Evolutionary conservation across 805 yeast species (phyloP).

Genomic region (Pichia exigua): DNA sequence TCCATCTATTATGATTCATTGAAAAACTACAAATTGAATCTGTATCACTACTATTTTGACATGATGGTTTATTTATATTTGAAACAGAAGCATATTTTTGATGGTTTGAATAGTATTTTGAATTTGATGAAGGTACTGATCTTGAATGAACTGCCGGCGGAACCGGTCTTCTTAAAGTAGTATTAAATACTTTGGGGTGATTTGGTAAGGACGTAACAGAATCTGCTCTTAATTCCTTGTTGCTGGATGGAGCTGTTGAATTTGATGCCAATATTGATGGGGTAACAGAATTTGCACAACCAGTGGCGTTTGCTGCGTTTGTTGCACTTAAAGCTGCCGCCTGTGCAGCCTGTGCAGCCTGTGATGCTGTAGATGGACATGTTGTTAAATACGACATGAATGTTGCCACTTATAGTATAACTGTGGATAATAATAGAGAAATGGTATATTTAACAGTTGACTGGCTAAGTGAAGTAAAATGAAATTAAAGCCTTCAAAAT

Average conservation of each 20-base stretch:
- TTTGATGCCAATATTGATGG: background rate
- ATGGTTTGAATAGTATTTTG: background rate
- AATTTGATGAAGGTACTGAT: background rate
- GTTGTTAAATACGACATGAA: background rate
- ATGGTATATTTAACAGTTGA: background rate
- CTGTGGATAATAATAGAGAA: background rate
- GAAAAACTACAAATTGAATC: background rate
- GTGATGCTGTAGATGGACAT: background rate
- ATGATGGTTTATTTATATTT: background rate
- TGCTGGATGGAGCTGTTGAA: background rate
- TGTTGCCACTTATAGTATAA: background rate
- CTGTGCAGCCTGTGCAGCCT: constrained; percentile 2
- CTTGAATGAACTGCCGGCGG: background rate
- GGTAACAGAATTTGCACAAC: background rate
- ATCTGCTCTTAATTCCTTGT: background rate
- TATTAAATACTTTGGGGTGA: background rate
- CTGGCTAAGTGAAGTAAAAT: no score
- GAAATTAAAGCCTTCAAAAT: background rate
- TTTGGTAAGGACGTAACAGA: background rate
- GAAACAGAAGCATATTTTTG: background rate
- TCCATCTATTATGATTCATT: constrained; percentile 17
- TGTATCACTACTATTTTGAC: background rate
- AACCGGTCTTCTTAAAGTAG: background rate
- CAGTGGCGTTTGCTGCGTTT: background rate
- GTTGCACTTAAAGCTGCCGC: background rate